Conservation (phyloP, 257 asterid genomes). For the Thymus quinquecostatus region DNA sequence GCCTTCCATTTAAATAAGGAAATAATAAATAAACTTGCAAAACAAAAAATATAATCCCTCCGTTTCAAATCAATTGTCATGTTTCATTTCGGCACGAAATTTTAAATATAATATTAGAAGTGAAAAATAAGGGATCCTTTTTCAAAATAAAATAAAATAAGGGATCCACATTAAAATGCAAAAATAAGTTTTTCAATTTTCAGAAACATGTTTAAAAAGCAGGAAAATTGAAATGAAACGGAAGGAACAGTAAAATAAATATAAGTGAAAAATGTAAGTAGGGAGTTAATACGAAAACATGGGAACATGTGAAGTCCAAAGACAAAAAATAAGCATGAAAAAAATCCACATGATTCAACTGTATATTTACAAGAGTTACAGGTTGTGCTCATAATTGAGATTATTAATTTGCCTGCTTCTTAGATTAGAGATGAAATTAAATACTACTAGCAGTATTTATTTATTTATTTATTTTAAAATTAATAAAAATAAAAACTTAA, state of each 20-base stretch:
- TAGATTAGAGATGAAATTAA: background rate
- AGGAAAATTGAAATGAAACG: no score
- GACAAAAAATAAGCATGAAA: slow-evolving; percentile 10
- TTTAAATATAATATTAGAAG: no score
- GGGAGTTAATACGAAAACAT: slow-evolving; percentile 32
- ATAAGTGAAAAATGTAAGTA: background rate
- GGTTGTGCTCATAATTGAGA: slow-evolving; percentile 25
- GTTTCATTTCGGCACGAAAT: no score
- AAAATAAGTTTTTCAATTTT: no score
- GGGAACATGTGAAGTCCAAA: slow-evolving; percentile 34
- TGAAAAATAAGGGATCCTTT: no score
- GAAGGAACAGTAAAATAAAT: background rate
- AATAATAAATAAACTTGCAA: background rate
- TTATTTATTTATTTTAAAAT: no score
- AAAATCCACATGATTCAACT: slow-evolving; percentile 35
- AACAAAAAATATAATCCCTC: background rate
- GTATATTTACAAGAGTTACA: slow-evolving; percentile 12
- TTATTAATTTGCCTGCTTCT: slow-evolving; percentile 24
- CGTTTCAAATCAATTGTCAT: no score
- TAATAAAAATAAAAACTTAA: background rate
- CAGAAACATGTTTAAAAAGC: no score
- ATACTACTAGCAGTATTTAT: no score
- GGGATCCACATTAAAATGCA: no score
- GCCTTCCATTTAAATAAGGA: slow-evolving; percentile 17
- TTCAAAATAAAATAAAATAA: no score